Evolutionary conservation across 2,329 filamentous ascomycete genomes (phyloP), one percentile per base, ranked within the genome.

Genomic region (Saccharata proteae): DNA sequence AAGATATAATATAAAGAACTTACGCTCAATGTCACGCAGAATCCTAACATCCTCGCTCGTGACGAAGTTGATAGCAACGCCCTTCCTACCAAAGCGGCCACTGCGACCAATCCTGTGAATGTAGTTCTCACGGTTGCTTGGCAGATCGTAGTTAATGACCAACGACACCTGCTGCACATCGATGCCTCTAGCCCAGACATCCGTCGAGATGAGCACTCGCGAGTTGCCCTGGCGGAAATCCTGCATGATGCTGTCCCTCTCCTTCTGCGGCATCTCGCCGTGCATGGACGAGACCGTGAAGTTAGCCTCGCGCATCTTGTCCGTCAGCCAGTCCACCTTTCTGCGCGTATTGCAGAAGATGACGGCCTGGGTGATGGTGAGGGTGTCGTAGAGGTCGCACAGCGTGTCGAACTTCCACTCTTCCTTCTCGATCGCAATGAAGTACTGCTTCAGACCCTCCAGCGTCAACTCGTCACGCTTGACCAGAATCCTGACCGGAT

Each of bases 391-490:
- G 36, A 98, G 77, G 63, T 98, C 90, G 59, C 85, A 96, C 4
- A 98, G 76, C 3, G 90, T 98, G 57, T 98, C 90, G 47, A 98
- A 93, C 60, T 98, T 98, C 90, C 90, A 98, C 56, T 96, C 90
- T 59, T 98, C 90, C 67, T 94, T 96, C 61, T 98, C 90, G 13
- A 96, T 90, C 2, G 90, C 90, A 48, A 98, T 96, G 56, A 94
- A 98, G 67, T 94, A 98, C 58, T 98, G 90, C 66, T 96, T 96
- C 30, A 98, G 69, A 36, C 90, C 90, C 62, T 96, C 90, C 30
- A 98, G 74, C 2, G 90, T 98, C 67, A 98, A 65, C 58, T 98
- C 90, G 59, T 96, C 90, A 77, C 86, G 86, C 75, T 96, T 94
- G 57, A 96, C 88, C 16, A 96, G 71, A 51, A 96, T 93, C 43